Percentiles rank a stretch among this genome's conserved stretches.
These are phyloP conservation scores for Epichloe gansuensis DNA, from an alignment of 2,329 filamentous ascomycete genomes.

Conservation along the genomic window DNA sequence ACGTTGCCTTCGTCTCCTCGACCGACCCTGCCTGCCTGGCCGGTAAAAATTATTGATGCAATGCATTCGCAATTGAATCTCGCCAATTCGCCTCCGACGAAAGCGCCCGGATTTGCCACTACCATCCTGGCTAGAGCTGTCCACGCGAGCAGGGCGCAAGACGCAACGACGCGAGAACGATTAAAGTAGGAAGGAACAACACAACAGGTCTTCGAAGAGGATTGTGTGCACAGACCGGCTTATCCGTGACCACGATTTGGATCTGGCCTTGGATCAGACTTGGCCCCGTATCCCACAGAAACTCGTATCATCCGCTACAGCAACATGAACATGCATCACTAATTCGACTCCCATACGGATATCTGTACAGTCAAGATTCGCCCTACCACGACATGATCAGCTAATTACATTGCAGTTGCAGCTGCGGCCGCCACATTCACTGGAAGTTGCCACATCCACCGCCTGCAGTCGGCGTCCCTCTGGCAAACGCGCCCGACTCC, in stretches of 20 bases:
- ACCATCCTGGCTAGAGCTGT: too few species aligned
- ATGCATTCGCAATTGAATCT: background rate
- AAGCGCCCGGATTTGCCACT: too few species aligned
- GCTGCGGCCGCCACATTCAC: background rate
- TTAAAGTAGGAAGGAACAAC: background rate
- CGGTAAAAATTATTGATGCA: background rate
- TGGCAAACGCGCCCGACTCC: too few species aligned
- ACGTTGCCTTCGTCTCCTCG: too few species aligned
- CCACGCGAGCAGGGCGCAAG: too few species aligned
- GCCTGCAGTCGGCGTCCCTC: too few species aligned
- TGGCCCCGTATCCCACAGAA: background rate
- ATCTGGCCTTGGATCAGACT: background rate
- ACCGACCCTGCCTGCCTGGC: too few species aligned
- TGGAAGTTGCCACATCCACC: too few species aligned
- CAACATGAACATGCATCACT: background rate
- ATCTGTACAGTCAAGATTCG: background rate
- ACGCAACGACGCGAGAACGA: too few species aligned
- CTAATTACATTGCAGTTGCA: background rate
- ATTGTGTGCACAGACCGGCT: background rate
- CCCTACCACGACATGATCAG: background rate
- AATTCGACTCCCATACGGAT: too few species aligned
- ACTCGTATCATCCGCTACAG: background rate
- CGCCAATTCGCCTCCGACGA: background rate
- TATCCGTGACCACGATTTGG: background rate
- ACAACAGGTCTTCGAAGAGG: background rate